These are phyloP conservation scores for Komagataella pastoris DNA, from an alignment of 805 yeast species.

Conservation along the genomic window DNA sequence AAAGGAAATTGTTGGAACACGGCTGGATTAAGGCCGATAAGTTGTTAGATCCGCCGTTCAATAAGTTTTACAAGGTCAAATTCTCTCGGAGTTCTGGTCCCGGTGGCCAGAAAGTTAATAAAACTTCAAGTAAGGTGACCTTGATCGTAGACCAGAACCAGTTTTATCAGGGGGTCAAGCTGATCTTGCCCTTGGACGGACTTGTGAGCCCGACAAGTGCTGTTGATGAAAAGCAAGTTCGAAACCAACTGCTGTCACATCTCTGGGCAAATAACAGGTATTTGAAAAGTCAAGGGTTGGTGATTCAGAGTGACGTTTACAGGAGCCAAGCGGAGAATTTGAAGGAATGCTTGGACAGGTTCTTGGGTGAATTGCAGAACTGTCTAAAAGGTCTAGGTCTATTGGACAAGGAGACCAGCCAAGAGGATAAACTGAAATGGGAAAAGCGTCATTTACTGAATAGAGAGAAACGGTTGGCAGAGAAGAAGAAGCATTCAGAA, in stretches of 20 bases:
- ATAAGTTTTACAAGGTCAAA: constrained; percentile 16
- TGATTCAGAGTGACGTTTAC: constrained; percentile 23
- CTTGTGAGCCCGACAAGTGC: constrained; percentile 15
- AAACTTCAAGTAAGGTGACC: constrained; percentile 34
- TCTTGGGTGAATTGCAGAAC: constrained; percentile 23
- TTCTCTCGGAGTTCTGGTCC: constrained; percentile 42
- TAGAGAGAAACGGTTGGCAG: constrained; percentile 9
- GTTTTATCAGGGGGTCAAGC: not conserved
- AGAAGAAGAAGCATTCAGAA: constrained; percentile 10
- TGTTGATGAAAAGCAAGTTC: constrained; percentile 21
- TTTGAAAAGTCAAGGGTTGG: constrained; percentile 12
- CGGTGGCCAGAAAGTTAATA: constrained; percentile 52
- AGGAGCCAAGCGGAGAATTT: constrained; percentile 25
- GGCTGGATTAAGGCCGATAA: not conserved
- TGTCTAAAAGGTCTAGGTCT: constrained; percentile 9
- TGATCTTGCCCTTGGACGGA: not conserved
- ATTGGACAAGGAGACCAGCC: constrained; percentile 23
- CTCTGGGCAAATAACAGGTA: not conserved
- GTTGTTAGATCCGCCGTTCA: not conserved
- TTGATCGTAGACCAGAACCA: constrained; percentile 4
- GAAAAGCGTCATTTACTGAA: constrained; percentile 13
- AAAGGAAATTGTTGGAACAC: not conserved
- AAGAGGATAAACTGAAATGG: constrained; percentile 30
- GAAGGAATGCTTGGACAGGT: constrained; percentile 30
- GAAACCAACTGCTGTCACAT: not conserved